A percentile compares a stretch with the other conserved stretches of the same genome.
These are phyloP conservation scores for Nannochloropsis gaditana DNA, from an alignment of 108 stramenopile genomes.

Conservation along the genomic window DNA sequence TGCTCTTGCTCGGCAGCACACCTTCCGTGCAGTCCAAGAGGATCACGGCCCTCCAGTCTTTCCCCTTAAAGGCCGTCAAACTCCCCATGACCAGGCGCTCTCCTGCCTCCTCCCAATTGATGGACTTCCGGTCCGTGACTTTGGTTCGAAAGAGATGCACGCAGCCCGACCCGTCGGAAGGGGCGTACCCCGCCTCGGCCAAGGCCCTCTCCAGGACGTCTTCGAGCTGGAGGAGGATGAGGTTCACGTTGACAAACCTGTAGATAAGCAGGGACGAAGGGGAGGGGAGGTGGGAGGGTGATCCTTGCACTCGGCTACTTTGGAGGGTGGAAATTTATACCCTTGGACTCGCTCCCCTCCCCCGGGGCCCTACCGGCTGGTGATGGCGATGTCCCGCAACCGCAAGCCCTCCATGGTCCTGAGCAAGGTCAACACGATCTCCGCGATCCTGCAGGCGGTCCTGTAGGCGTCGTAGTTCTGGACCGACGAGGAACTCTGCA, in stretches of 20 bases:
- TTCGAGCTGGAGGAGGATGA: constrained; percentile 1
- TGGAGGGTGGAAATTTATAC: too few relatives aligned
- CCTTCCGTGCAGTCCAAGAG: neutral
- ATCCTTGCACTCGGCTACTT: neutral
- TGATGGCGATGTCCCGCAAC: neutral
- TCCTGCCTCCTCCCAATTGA: neutral
- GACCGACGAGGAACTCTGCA: neutral
- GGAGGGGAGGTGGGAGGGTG: neutral
- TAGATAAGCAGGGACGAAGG: neutral
- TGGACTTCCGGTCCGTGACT: neutral
- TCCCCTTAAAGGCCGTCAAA: neutral
- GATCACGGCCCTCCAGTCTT: neutral
- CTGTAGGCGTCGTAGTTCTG: neutral
- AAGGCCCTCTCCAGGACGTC: neutral
- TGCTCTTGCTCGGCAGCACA: neutral
- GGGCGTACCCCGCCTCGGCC: constrained; percentile 1
- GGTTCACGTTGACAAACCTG: neutral
- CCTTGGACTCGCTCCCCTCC: too few relatives aligned
- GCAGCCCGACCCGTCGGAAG: neutral
- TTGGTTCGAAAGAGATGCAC: neutral
- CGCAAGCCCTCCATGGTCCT: neutral
- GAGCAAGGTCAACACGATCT: neutral
- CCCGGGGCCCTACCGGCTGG: neutral
- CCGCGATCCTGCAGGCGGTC: neutral
- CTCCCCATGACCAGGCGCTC: neutral